Conservation (phyloP, 768 basidiomycete genomes). For the Pholiota microspora region DNA sequence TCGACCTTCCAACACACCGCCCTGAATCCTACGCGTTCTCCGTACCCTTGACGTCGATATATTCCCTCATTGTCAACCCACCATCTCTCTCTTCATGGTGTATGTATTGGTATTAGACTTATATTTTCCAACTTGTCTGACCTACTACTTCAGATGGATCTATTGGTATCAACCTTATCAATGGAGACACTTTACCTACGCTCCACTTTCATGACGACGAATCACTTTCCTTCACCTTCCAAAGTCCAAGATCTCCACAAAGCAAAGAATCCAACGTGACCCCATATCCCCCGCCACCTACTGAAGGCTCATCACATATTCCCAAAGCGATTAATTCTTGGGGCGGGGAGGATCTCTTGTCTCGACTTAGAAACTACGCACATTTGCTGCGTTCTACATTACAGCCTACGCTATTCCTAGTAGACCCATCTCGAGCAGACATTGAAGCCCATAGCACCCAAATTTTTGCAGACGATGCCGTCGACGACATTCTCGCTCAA, state of each 20-base stretch:
- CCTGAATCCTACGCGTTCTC: slow-evolving; percentile 95
- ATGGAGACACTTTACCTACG: slow-evolving; percentile 81
- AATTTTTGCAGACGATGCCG: slow-evolving; percentile 81
- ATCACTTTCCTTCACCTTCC: slow-evolving; percentile 73
- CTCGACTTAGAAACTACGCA: slow-evolving; percentile 72
- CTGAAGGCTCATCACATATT: slow-evolving; percentile 39
- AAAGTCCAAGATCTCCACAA: slow-evolving; percentile 33
- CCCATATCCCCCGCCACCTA: slow-evolving; percentile 64
- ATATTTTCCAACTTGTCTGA: slow-evolving; percentile 16
- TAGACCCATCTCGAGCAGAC: slow-evolving; percentile 93
- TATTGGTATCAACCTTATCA: slow-evolving; percentile 85
- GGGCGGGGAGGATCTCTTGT: slow-evolving; percentile 87
- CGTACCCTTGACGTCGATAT: slow-evolving; percentile 86
- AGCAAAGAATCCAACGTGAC: slow-evolving; percentile 33
- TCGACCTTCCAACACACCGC: slow-evolving; percentile 78
- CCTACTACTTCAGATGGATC: slow-evolving; percentile 63
- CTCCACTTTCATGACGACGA: slow-evolving; percentile 98
- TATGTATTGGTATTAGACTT: slow-evolving; percentile 29
- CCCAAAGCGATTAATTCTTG: slow-evolving; percentile 54
- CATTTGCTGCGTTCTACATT: slow-evolving; percentile 84
- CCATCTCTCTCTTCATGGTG: slow-evolving; percentile 86
- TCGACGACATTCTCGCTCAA: slow-evolving; percentile 82
- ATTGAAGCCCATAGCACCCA: slow-evolving; percentile 87
- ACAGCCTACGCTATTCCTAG: slow-evolving; percentile 81
- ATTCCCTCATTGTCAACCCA: slow-evolving; percentile 83